These are phyloP conservation scores for Allium fistulosum DNA, from an alignment of 106 monocot species.

Conservation along the genomic window DNA sequence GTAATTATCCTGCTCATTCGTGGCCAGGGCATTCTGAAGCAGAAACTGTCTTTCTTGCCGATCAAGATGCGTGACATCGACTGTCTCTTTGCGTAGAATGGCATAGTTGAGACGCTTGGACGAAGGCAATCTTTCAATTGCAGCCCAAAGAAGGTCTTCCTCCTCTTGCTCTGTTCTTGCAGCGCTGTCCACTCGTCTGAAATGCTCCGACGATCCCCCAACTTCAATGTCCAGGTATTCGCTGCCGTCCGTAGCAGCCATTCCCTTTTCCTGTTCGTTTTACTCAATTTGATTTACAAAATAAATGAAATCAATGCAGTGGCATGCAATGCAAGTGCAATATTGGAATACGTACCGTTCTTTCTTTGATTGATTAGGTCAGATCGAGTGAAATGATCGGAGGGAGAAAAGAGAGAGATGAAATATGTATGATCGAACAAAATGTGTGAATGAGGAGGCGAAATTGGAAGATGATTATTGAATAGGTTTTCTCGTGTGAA, in stretches of 20 bases:
- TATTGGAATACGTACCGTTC: too few species aligned
- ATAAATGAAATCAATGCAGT: too few species aligned
- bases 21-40: constrained; percentile 34
- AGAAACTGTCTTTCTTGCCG: constrained; percentile 19
- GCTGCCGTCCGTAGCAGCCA: constrained; percentile 17
- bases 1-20: constrained; percentile 59
- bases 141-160: constrained; percentile 11
- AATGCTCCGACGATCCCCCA: constrained; percentile 10
- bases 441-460: too few species aligned
- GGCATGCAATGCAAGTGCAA: too few species aligned
- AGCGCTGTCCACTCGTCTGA: constrained; percentile 20
- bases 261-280: not conserved
- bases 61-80: constrained; percentile 46
- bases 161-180: constrained; percentile 25
- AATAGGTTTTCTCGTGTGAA: too few species aligned
- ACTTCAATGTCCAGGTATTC: constrained; percentile 28
- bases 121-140: constrained; percentile 17
- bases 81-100: constrained; percentile 9
- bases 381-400: too few species aligned
- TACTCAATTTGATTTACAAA: not conserved
- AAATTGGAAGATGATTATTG: too few species aligned
- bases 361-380: too few species aligned
- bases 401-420: too few species aligned
- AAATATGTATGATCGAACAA: too few species aligned
- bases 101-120: constrained; percentile 19